A percentile compares a stretch with the other conserved stretches of the same genome.
Conservation (phyloP, 768 basidiomycete species). For the Crepidotus variabilis region DNA sequence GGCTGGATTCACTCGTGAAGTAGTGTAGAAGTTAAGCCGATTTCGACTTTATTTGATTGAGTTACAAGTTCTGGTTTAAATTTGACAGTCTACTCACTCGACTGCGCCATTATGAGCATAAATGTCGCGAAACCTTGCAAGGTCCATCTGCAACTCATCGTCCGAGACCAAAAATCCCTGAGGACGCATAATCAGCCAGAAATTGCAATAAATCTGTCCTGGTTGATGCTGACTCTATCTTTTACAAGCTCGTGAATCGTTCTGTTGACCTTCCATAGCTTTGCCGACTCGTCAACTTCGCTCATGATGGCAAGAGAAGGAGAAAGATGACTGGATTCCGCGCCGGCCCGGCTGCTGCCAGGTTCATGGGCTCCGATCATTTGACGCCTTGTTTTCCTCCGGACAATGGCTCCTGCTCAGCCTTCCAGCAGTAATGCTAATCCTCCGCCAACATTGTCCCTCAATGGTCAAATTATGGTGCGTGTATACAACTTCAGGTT, state of each 20-base stretch:
- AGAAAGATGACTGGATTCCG: conserved; percentile 1
- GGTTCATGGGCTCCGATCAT: conserved; percentile 50
- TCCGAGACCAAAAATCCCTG: conserved; percentile 94
- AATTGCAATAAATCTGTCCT: conserved; percentile 7
- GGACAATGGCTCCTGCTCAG: conserved; percentile 38
- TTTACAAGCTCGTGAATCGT: conserved; percentile 96
- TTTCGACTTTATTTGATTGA: conserved; percentile 56
- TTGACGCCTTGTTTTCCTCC: conserved; percentile 23
- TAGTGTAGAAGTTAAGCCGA: conserved; percentile 88
- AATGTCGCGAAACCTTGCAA: conserved; percentile 67
- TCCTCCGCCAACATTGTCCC: conserved; percentile 10
- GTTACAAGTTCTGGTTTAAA: not conserved
- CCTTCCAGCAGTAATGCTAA: conserved; percentile 26
- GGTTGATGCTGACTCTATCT: conserved; percentile 69
- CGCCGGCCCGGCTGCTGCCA: conserved; percentile 2
- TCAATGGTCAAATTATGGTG: conserved; percentile 48
- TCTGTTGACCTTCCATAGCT: conserved; percentile 93
- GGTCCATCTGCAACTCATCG: conserved; percentile 89
- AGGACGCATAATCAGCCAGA: conserved; percentile 21
- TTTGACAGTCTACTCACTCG: conserved; percentile 62
- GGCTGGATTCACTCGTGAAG: conserved; percentile 55
- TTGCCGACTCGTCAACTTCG: conserved; percentile 77
- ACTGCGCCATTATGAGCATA: conserved; percentile 75
- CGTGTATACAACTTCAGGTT: not conserved
- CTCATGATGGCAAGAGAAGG: conserved; percentile 43